Evolutionary conservation across 2,329 filamentous ascomycete species (phyloP), one percentile per base, ranked within the genome.

Genomic region (Phialophora tarda): DNA sequence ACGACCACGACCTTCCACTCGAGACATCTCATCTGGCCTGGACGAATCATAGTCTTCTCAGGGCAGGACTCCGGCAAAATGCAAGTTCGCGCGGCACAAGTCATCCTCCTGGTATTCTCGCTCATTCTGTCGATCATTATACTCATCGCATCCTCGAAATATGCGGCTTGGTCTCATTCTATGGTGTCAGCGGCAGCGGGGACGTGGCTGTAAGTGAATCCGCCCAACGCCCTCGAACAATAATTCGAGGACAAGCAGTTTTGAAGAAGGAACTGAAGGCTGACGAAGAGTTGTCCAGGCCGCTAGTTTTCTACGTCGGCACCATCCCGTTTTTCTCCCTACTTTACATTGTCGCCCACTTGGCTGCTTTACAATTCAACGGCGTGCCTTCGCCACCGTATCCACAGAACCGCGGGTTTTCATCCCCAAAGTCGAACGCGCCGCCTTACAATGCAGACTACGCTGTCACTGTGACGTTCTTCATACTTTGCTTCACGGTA

Each of bases 81-180:
- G 69, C 65, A 67, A 4, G 55, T 61, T 28, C 63, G 68, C 57
- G 61, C 59, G 5, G 64, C 57, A 4, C 69, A 71, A 55, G 66
- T 69, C 7, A 34, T 71, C 38, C 34, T 69, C 17, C 67, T 71
- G 26, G 28, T 71, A 23, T 24, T 65, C 8, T 66, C 63, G 21
- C 48, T 71, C 17, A 47, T 66, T 14, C 30, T 68, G 34, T 62
- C 69, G 6, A 54, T 71, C 32, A 62, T 71, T 24, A 58, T 71
- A 26, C 63, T 70, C 32, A 66, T 71, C 6, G 65, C 67, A n/a
- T 65, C 69, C n/a, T 65, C 63, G 11, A 69, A 69, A 50, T 71
- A 71, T 69, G 69, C 63, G 24, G 63, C 63, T 12, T 71, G 69
- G 69, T 60, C 67, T 17, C 60, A 67, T 28, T 61, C 30, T 17